Evolutionary conservation across 176 grass and related monocot genomes (phyloP).

Genomic region (Hyparrhenia diplandra): DNA sequence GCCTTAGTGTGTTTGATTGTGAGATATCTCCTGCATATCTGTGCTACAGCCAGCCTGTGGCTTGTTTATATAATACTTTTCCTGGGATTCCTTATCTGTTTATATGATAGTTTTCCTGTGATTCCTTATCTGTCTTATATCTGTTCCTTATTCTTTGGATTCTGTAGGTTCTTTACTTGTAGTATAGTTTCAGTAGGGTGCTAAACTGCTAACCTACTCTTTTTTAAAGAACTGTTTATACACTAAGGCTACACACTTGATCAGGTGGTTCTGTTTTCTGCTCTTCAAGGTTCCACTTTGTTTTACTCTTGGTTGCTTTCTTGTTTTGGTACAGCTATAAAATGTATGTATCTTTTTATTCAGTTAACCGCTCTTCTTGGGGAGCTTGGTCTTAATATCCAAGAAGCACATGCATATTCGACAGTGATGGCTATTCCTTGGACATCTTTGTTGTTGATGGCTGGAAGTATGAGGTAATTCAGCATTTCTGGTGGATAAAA

Average conservation of each 20-base stretch:
- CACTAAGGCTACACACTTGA: background rate
- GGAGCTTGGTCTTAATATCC: slow-evolving; percentile 73
- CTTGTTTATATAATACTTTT: no score
- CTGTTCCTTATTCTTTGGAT: background rate
- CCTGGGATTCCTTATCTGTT: background rate
- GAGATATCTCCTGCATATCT: slow-evolving; percentile 1
- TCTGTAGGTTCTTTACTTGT: background rate
- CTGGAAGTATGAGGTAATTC: slow-evolving; percentile 55
- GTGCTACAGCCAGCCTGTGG: no score
- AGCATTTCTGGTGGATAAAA: background rate
- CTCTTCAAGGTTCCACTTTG: background rate
- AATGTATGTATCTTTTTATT: background rate
- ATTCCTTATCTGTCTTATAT: no score
- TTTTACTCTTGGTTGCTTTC: background rate
- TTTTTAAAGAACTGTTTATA: background rate
- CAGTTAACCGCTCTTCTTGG: slow-evolving; percentile 65
- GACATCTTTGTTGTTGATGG: slow-evolving; percentile 81
- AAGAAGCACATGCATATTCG: slow-evolving; percentile 77
- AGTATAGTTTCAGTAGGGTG: background rate
- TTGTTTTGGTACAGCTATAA: slow-evolving; percentile 1
- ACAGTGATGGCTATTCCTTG: slow-evolving; percentile 66
- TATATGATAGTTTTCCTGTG: no score
- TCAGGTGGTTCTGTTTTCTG: background rate
- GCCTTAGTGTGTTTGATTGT: background rate
- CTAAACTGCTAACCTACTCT: background rate